These are phyloP conservation scores for Calonectria montana DNA, from an alignment of 2,329 filamentous ascomycete species.

Conservation along the genomic window DNA sequence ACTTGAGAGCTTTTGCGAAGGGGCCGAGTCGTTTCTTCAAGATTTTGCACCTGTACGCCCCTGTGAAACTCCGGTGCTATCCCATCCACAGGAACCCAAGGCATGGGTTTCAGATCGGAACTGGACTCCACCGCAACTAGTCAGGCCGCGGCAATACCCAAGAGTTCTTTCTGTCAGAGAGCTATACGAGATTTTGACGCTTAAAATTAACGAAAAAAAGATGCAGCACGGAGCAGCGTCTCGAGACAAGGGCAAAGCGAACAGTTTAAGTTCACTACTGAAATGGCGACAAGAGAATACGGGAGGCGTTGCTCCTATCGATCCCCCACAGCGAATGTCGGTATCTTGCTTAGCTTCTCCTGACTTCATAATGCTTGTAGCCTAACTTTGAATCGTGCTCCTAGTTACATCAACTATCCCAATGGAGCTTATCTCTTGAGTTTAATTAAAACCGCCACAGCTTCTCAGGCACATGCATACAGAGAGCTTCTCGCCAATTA, in stretches of 20 bases:
- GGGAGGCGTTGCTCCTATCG: too few relatives aligned
- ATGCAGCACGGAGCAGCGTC: not conserved
- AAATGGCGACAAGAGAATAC: not conserved
- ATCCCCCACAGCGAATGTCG: not conserved
- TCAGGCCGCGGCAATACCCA: not conserved
- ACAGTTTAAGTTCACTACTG: not conserved
- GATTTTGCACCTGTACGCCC: not conserved
- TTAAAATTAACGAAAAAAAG: not conserved
- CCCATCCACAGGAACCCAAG: not conserved
- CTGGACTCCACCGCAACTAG: not conserved
- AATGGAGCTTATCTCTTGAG: constrained; percentile 4
- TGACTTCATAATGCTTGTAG: too few relatives aligned
- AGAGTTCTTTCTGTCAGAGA: not conserved
- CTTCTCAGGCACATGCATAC: not conserved
- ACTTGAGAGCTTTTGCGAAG: not conserved
- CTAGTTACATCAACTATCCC: constrained; percentile 30
- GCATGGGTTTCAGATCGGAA: constrained; percentile 19
- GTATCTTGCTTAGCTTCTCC: not conserved
- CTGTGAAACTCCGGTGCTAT: not conserved
- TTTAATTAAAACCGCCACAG: constrained; percentile 15
- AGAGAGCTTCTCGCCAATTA: constrained; percentile 24
- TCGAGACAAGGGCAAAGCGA: not conserved
- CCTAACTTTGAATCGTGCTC: not conserved
- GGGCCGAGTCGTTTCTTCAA: not conserved
- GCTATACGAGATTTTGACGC: not conserved